phyloP scores from a whole-genome alignment of 208 protist species.

The Naegleria gruberi region DNA sequence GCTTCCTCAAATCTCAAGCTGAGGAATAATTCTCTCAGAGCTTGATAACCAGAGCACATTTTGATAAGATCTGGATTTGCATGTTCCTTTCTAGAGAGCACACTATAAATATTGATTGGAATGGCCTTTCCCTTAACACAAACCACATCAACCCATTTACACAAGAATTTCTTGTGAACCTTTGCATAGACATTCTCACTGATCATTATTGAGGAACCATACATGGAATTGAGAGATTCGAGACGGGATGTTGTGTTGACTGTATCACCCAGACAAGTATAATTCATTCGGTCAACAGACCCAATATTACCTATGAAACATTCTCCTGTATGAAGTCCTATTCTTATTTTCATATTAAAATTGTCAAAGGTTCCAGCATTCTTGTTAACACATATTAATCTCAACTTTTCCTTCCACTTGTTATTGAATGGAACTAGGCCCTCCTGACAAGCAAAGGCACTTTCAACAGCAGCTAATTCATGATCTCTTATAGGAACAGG shows the following conservation, averaged over 20 bases:
- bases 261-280: slow-evolving; percentile 28
- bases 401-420: slow-evolving; percentile 17
- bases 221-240: slow-evolving; percentile 22
- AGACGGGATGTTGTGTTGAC: slow-evolving; percentile 27
- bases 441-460: slow-evolving; percentile 13
- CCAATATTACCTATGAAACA: slow-evolving; percentile 25
- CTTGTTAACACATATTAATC: background rate
- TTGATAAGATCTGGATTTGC: background rate
- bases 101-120: background rate
- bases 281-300: slow-evolving; percentile 12
- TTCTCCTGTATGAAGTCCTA: background rate
- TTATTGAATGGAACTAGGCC: slow-evolving; percentile 14
- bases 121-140: background rate
- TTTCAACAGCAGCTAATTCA: background rate
- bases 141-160: background rate
- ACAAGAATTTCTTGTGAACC: background rate
- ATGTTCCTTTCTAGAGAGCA: background rate
- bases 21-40: background rate
- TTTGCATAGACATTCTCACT: background rate
- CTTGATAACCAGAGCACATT: background rate
- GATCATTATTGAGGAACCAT: slow-evolving; percentile 12
- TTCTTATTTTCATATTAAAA: slow-evolving; percentile 1
- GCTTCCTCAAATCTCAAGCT: background rate
- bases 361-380: background rate
- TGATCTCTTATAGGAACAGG: background rate